These are phyloP conservation scores for Camillea tinctor DNA, from an alignment of 2,329 filamentous ascomycete genomes.

Conservation along the genomic window DNA sequence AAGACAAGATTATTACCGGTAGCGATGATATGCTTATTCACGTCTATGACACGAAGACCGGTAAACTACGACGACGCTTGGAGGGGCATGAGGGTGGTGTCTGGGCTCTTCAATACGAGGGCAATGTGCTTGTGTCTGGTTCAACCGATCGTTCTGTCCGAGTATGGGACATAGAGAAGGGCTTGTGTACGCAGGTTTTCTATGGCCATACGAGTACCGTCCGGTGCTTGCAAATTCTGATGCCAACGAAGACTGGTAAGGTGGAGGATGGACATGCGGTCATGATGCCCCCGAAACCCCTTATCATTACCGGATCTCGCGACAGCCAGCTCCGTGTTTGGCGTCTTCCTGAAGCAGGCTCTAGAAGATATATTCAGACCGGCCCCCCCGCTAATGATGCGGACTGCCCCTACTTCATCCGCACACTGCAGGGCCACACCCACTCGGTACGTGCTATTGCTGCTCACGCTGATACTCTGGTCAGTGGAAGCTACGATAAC, in stretches of 20 bases:
- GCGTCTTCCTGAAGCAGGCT: conserved; percentile 81
- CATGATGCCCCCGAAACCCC: conserved; percentile 89
- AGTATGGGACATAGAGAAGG: conserved; percentile 98
- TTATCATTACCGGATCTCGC: conserved; percentile 96
- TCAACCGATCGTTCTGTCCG: conserved; percentile 96
- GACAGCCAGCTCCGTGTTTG: conserved; percentile 94
- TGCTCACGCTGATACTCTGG: conserved; percentile 90
- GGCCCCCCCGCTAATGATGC: conserved; percentile 70
- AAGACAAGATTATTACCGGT: conserved; percentile 95
- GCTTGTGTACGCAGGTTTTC: conserved; percentile 90
- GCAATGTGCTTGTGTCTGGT: conserved; percentile 90
- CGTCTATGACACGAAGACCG: conserved; percentile 96
- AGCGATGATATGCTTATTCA: conserved; percentile 98
- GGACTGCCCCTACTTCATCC: conserved; percentile 93
- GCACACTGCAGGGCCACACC: conserved; percentile 79
- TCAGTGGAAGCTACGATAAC: conserved; percentile 95
- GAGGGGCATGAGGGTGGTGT: conserved; percentile 96
- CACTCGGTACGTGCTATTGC: conserved; percentile 97
- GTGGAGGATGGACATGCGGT: conserved; percentile 69
- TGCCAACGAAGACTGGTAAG: conserved; percentile 76
- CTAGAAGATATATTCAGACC: conserved; percentile 75
- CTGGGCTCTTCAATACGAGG: conserved; percentile 95
- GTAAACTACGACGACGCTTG: conserved; percentile 76
- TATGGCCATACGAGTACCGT: conserved; percentile 98
- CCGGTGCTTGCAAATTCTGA: conserved; percentile 88